These are phyloP conservation scores for Aspergillus chevalieri DNA, from an alignment of 2,329 filamentous ascomycete genomes.

Conservation along the genomic window DNA sequence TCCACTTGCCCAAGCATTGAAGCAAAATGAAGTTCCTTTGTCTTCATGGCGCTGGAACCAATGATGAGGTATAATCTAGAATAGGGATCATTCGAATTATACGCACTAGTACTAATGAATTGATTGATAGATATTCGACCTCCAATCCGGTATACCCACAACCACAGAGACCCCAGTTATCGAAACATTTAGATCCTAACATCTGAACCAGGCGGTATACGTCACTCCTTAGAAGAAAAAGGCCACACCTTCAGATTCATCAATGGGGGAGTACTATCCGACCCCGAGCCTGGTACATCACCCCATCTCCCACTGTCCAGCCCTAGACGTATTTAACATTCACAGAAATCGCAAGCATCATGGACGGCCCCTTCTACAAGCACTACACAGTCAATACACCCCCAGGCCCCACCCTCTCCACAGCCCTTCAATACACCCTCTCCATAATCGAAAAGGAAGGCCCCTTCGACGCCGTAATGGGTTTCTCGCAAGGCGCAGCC, in stretches of 20 bases:
- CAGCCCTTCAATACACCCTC: constrained; percentile 21
- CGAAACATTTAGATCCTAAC: background rate
- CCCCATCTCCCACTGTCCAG: background rate
- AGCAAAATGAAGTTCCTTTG: constrained; percentile 27
- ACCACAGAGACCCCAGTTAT: background rate
- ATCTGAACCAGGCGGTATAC: constrained; percentile 21
- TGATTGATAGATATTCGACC: constrained; percentile 26
- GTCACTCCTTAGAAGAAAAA: constrained; percentile 18
- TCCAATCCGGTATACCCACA: constrained; percentile 22
- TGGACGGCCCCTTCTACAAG: constrained; percentile 26
- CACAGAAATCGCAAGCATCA: constrained; percentile 24
- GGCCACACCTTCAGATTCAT: constrained; percentile 26
- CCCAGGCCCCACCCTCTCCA: constrained; percentile 17
- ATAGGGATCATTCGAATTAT: background rate
- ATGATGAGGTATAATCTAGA: constrained; percentile 20
- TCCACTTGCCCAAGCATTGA: too few species aligned
- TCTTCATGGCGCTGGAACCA: constrained; percentile 27
- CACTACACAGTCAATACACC: constrained; percentile 20
- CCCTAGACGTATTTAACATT: background rate
- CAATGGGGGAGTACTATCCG: constrained; percentile 19
- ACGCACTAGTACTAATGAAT: background rate
- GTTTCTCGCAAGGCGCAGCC: constrained; percentile 27
- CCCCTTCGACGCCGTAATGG: constrained; percentile 28
- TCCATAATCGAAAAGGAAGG: constrained; percentile 17
- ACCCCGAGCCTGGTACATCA: constrained; percentile 21